Evolutionary conservation across 129 eudicot genomes (phyloP).

Genomic region (Centrapalus pauciflorus): DNA sequence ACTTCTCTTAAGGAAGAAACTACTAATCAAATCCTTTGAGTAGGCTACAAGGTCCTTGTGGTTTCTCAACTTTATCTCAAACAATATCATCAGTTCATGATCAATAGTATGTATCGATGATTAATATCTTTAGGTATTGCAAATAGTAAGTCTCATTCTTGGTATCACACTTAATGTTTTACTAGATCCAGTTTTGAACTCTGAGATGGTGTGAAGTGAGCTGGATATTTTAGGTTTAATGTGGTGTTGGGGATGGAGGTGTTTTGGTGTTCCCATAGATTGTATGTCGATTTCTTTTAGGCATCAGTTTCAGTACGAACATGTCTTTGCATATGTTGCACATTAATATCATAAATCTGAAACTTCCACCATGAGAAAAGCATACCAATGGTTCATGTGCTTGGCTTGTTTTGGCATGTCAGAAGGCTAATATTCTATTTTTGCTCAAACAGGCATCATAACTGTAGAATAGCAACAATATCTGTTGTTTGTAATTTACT

Average conservation of each 20-base stretch:
- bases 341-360: neutral
- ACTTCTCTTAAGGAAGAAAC: neutral
- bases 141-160: neutral
- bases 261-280: neutral
- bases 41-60: neutral
- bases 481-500: neutral
- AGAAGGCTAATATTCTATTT: neutral
- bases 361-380: constrained; percentile 8
- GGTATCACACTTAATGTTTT: neutral
- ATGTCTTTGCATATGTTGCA: neutral
- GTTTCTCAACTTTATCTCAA: neutral
- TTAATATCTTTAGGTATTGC: neutral
- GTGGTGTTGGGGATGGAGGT: neutral
- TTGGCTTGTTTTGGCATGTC: neutral
- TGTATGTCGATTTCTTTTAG: neutral
- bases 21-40: neutral
- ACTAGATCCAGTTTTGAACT: neutral
- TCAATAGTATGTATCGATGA: no score
- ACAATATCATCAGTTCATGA: neutral
- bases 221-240: neutral
- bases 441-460: neutral
- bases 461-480: neutral
- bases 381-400: neutral
- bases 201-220: neutral
- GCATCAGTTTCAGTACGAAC: neutral